Percentiles rank a stretch among this genome's conserved stretches.
These are phyloP conservation scores for Cyclocybe aegerita DNA, from an alignment of 768 basidiomycete species.

Conservation along the genomic window DNA sequence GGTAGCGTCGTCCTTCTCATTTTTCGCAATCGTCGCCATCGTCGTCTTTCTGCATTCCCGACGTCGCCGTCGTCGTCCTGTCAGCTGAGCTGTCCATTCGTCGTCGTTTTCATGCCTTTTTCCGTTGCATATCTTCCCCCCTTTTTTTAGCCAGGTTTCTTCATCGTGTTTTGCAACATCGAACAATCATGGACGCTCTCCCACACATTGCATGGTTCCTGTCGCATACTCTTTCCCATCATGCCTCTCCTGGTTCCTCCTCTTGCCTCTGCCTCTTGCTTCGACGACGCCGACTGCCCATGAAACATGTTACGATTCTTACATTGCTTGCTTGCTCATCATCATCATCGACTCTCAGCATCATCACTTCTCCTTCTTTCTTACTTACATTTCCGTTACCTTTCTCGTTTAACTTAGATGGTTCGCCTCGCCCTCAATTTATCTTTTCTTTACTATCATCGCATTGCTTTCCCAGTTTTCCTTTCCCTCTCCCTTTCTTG, in stretches of 20 bases:
- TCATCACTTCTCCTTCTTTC: slow-evolving; percentile 7
- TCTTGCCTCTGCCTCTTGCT: slow-evolving; percentile 1
- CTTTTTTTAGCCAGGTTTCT: not conserved
- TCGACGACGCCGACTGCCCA: slow-evolving; percentile 1
- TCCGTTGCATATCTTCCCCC: not conserved
- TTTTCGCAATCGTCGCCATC: slow-evolving; percentile 7
- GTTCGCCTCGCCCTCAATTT: slow-evolving; percentile 5
- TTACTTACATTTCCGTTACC: too few species aligned
- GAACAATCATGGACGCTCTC: not conserved
- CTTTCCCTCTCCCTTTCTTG: slow-evolving; percentile 6
- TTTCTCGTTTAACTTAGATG: slow-evolving; percentile 14
- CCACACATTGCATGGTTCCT: slow-evolving; percentile 13
- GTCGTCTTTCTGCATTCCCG: not conserved
- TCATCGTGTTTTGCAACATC: not conserved
- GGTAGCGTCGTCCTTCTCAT: slow-evolving; percentile 6
- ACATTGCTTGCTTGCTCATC: slow-evolving; percentile 1
- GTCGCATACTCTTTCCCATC: slow-evolving; percentile 14
- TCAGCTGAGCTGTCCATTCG: slow-evolving; percentile 15
- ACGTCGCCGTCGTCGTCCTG: not conserved
- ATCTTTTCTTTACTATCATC: slow-evolving; percentile 8
- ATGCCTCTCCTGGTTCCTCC: not conserved
- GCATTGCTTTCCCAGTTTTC: slow-evolving; percentile 22
- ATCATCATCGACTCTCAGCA: slow-evolving; percentile 8
- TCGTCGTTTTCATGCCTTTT: slow-evolving; percentile 1
- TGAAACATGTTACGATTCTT: slow-evolving; percentile 8